phyloP scores from a whole-genome alignment of 306 rosid genomes.

The Cucumis hystrix region DNA sequence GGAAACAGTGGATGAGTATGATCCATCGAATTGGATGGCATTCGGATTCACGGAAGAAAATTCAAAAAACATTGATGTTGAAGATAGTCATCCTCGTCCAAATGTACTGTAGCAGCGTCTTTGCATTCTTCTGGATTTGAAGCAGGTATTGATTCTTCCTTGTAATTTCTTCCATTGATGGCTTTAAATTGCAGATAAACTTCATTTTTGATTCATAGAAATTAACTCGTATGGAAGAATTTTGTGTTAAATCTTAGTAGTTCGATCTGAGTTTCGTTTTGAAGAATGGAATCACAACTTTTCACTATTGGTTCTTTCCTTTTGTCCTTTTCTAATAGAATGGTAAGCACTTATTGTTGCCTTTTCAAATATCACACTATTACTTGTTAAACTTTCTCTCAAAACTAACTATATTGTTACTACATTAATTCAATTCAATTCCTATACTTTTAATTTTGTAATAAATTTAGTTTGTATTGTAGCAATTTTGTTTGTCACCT shows the following conservation, averaged over 20 bases:
- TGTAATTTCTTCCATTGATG: neutral
- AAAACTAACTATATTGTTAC: too few relatives aligned
- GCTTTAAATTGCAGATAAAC: neutral
- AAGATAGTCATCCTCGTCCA: slow-evolving; percentile 1
- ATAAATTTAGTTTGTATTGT: too few relatives aligned
- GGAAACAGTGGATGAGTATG: neutral
- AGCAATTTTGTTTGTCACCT: too few relatives aligned
- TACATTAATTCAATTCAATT: too few relatives aligned
- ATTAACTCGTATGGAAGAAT: neutral
- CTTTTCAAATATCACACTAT: too few relatives aligned
- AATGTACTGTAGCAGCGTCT: neutral
- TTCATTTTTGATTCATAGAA: neutral
- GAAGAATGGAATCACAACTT: neutral
- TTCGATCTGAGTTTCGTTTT: neutral
- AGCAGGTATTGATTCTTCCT: neutral
- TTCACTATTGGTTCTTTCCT: too few relatives aligned
- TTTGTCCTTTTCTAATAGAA: too few relatives aligned
- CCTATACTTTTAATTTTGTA: too few relatives aligned
- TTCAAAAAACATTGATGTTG: neutral
- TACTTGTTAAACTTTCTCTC: too few relatives aligned
- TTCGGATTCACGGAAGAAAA: neutral
- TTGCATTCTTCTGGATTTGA: neutral
- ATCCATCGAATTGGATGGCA: neutral
- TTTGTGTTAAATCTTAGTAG: neutral
- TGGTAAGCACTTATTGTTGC: too few relatives aligned